phyloP scores from a whole-genome alignment of 2,329 filamentous ascomycete species.

The Fusarium nygamai region DNA sequence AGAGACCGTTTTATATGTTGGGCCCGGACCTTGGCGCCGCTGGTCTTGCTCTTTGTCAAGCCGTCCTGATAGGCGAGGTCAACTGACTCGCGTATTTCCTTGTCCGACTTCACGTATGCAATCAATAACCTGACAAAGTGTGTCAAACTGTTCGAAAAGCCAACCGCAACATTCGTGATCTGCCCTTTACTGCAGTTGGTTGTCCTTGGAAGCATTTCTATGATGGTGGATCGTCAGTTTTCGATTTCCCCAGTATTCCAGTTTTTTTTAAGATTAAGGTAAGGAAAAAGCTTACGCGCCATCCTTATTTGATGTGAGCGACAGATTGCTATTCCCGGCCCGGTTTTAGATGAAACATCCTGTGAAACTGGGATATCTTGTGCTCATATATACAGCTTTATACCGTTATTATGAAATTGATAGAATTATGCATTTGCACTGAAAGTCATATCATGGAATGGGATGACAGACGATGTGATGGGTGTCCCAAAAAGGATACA shows the following conservation, averaged over 20 bases:
- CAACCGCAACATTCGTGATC: background rate
- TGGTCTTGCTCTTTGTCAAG: background rate
- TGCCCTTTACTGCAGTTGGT: rapidly evolving
- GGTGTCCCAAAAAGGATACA: background rate
- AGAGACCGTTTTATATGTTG: background rate
- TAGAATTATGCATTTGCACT: rapidly evolving
- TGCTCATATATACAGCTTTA: background rate
- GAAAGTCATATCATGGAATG: background rate
- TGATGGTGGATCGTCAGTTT: background rate
- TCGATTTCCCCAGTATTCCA: background rate
- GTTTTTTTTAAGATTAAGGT: background rate
- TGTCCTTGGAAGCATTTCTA: background rate
- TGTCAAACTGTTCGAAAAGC: background rate
- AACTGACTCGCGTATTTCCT: background rate
- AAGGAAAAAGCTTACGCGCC: background rate
- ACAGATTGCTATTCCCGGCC: background rate
- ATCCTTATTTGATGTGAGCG: background rate
- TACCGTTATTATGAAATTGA: rapidly evolving
- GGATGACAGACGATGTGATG: background rate
- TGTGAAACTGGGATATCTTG: background rate
- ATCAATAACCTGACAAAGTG: rapidly evolving
- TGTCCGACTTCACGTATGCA: background rate
- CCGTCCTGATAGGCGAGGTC: background rate
- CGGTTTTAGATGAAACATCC: background rate
- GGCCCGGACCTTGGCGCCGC: too few species aligned